Conservation (phyloP, 1,284 basidiomycete genomes). For the Phellinidium pouzarii region DNA sequence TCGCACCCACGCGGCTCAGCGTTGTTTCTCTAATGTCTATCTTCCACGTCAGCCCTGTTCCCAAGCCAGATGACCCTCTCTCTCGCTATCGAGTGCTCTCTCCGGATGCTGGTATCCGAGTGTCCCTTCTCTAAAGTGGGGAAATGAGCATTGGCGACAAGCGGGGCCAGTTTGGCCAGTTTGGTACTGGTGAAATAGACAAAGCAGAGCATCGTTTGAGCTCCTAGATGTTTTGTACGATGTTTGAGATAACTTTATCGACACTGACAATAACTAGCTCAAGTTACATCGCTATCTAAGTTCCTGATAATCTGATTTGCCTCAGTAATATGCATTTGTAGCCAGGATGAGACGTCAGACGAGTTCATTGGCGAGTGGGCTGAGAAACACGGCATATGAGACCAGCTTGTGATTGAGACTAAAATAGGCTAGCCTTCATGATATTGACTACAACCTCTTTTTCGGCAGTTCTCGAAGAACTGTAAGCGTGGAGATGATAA, state of each 20-base stretch:
- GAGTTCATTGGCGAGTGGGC: conserved; percentile 42
- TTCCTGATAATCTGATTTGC: not conserved
- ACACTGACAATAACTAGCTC: conserved; percentile 19
- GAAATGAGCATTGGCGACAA: conserved; percentile 38
- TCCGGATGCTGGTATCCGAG: conserved; percentile 35
- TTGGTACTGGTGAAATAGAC: conserved; percentile 14
- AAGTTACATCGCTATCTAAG: not conserved
- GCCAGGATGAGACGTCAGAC: conserved; percentile 37
- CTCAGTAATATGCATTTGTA: conserved; percentile 11
- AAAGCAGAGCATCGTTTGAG: conserved; percentile 20
- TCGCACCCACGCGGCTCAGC: no score
- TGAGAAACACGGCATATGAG: conserved; percentile 35
- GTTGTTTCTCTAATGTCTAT: no score
- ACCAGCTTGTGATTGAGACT: conserved; percentile 41
- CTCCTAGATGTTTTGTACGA: conserved; percentile 19
- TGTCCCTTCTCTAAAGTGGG: conserved; percentile 40
- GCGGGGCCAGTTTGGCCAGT: conserved; percentile 26
- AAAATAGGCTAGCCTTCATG: conserved; percentile 27
- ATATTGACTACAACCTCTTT: conserved; percentile 11
- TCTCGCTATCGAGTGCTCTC: conserved; percentile 34
- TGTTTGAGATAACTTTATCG: conserved; percentile 21
- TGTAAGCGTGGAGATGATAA: conserved; percentile 22
- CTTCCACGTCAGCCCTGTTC: no score
- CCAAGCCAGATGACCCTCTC: conserved; percentile 19
- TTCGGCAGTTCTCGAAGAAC: conserved; percentile 29